Evolutionary conservation across 2,329 filamentous ascomycete genomes (phyloP).

Genomic region (Graphilbum sp.): DNA sequence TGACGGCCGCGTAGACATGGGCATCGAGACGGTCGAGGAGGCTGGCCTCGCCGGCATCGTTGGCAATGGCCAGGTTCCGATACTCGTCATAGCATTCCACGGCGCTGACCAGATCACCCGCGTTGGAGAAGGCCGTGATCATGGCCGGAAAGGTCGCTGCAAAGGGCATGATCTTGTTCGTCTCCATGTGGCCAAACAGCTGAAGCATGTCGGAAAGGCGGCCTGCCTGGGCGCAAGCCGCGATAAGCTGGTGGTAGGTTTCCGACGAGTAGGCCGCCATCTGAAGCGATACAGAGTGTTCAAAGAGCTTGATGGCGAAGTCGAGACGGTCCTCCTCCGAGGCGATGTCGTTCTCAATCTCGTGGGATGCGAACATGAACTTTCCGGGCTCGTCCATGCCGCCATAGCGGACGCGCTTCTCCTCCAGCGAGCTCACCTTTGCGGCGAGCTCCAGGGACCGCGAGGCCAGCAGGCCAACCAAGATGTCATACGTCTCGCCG

Average conservation of each 20-base stretch:
- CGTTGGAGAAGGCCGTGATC: constrained; percentile 81
- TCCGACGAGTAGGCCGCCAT: constrained; percentile 57
- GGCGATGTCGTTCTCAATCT: constrained; percentile 73
- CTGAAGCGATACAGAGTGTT: constrained; percentile 50
- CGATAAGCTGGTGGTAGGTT: constrained; percentile 73
- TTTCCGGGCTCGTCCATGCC: constrained; percentile 69
- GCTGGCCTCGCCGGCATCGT: constrained; percentile 57
- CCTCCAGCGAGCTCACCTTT: constrained; percentile 57
- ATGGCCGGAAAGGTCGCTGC: constrained; percentile 78
- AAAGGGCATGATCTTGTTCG: constrained; percentile 53
- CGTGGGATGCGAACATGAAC: constrained; percentile 79
- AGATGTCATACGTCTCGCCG: constrained; percentile 70
- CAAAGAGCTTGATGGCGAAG: constrained; percentile 73
- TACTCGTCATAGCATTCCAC: constrained; percentile 96
- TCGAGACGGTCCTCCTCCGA: constrained; percentile 75
- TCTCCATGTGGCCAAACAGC: constrained; percentile 84
- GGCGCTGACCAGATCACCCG: constrained; percentile 69
- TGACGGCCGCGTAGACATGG: constrained; percentile 77
- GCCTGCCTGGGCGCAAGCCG: constrained; percentile 69
- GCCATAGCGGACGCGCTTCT: constrained; percentile 70
- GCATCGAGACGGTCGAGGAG: constrained; percentile 61
- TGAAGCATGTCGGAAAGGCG: constrained; percentile 78
- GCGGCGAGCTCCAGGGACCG: constrained; percentile 65
- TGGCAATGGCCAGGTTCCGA: constrained; percentile 68
- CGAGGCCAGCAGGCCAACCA: constrained; percentile 67